Conservation (phyloP, 2,329 filamentous ascomycete species). For the Macroventuria anomochaeta region DNA sequence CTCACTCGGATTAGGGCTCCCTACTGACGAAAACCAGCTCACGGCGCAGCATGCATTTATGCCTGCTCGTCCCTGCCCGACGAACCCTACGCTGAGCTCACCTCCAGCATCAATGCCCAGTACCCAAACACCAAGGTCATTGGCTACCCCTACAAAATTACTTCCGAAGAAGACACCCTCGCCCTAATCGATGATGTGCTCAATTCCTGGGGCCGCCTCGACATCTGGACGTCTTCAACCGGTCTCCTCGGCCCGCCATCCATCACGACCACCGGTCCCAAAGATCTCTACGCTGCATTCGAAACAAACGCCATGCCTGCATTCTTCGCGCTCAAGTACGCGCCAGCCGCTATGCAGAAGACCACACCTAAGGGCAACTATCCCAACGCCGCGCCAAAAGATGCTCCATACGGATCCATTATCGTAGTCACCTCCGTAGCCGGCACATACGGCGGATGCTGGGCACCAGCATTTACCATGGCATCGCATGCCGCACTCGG, state of each 20-base stretch:
- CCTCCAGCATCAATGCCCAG: conserved; percentile 50
- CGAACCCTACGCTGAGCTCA: conserved; percentile 52
- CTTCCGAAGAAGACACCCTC: conserved; percentile 66
- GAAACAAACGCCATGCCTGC: conserved; percentile 67
- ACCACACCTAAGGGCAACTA: conserved; percentile 62
- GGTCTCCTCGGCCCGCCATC: conserved; percentile 62
- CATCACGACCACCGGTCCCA: conserved; percentile 63
- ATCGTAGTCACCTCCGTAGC: conserved; percentile 67
- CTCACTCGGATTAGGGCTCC: neutral
- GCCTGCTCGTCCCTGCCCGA: conserved; percentile 58
- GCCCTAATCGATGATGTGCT: conserved; percentile 68
- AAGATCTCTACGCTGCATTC: conserved; percentile 64
- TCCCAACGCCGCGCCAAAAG: conserved; percentile 67
- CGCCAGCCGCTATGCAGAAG: conserved; percentile 68
- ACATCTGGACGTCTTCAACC: conserved; percentile 67
- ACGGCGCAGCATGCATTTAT: conserved; percentile 70
- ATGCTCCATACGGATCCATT: conserved; percentile 66
- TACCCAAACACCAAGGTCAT: conserved; percentile 66
- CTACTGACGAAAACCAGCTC: conserved; percentile 52
- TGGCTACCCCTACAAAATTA: conserved; percentile 64
- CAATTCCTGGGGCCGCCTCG: conserved; percentile 62
- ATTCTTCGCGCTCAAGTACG: conserved; percentile 70
- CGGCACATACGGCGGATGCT: conserved; percentile 63
- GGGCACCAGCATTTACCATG: conserved; percentile 69
- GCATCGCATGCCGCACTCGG: conserved; percentile 65